Evolutionary conservation across 169 alveolate genomes (phyloP).

Genomic region (Babesia ovis): DNA sequence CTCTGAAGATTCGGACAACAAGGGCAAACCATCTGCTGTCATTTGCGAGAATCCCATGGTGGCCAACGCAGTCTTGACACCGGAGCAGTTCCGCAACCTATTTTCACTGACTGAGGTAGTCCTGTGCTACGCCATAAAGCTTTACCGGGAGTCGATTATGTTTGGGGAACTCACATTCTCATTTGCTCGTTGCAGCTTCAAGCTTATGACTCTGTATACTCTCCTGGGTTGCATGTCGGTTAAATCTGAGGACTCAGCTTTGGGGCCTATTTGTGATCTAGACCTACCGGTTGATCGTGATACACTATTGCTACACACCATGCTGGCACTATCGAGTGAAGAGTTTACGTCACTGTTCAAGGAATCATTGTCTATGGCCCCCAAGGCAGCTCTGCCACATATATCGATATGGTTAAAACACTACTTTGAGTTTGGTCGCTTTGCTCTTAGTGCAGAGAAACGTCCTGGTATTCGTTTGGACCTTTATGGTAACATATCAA

Average conservation of each 20-base stretch:
- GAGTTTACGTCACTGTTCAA: conserved; percentile 10
- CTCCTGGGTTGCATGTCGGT: not conserved
- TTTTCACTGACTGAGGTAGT: conserved; percentile 27
- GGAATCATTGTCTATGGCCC: conserved; percentile 15
- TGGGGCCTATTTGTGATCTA: not conserved
- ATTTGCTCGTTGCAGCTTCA: conserved; percentile 19
- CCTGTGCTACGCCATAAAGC: conserved; percentile 28
- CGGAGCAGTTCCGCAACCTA: conserved; percentile 10
- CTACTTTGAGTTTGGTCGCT: conserved; percentile 24
- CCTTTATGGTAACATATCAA: not conserved
- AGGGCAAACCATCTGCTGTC: not conserved
- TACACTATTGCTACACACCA: conserved; percentile 18
- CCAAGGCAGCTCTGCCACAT: not conserved
- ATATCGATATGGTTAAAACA: conserved; percentile 28
- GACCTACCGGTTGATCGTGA: conserved; percentile 11
- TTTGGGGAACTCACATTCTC: conserved; percentile 15
- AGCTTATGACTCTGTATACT: conserved; percentile 4
- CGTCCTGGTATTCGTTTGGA: conserved; percentile 23
- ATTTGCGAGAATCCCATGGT: not conserved
- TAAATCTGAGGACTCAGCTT: not conserved
- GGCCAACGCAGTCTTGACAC: not conserved
- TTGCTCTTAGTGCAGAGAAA: conserved; percentile 3
- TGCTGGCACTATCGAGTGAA: conserved; percentile 33
- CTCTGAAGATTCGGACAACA: not conserved
- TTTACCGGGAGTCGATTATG: conserved; percentile 14